These are phyloP conservation scores for Acanthamoeba lenticulata DNA, from an alignment of 208 protist species.

Conservation along the genomic window DNA sequence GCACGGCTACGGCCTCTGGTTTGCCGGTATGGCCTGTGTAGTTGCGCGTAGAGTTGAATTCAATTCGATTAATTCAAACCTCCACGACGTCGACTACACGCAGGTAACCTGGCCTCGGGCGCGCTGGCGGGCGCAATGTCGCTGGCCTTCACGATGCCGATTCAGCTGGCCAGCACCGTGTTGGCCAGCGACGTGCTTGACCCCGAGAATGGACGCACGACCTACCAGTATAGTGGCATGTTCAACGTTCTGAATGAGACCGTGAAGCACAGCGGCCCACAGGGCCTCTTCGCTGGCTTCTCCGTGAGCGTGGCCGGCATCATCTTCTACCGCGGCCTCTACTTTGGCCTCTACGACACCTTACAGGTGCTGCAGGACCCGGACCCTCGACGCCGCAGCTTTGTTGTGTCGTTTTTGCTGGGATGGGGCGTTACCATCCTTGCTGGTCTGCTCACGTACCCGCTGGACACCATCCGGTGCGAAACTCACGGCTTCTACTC, in stretches of 20 bases:
- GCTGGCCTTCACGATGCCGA: background rate
- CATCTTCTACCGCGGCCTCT: slow-evolving; percentile 27
- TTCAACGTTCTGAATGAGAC: background rate
- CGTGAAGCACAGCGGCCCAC: background rate
- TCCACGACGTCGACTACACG: background rate
- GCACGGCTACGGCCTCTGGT: slow-evolving; percentile 87
- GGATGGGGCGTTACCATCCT: background rate
- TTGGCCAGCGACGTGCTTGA: background rate
- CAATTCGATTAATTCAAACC: background rate
- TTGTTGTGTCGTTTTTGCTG: background rate
- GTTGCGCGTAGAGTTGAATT: background rate
- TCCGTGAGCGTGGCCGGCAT: slow-evolving; percentile 39
- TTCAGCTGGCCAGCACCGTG: background rate
- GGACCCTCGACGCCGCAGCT: background rate
- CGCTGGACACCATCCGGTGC: slow-evolving; percentile 42
- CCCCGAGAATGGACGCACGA: background rate
- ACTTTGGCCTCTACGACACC: slow-evolving; percentile 62
- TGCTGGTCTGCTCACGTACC: background rate
- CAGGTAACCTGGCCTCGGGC: background rate
- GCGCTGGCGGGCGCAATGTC: background rate
- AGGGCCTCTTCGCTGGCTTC: slow-evolving; percentile 57
- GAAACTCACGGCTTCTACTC: background rate
- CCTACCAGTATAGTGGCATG: background rate
- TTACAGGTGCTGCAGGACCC: background rate
- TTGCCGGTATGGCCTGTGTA: slow-evolving; percentile 78